Evolutionary conservation across 768 basidiomycete species (phyloP), one percentile per base, ranked within the genome.

Genomic region (Trametes coccinea): DNA sequence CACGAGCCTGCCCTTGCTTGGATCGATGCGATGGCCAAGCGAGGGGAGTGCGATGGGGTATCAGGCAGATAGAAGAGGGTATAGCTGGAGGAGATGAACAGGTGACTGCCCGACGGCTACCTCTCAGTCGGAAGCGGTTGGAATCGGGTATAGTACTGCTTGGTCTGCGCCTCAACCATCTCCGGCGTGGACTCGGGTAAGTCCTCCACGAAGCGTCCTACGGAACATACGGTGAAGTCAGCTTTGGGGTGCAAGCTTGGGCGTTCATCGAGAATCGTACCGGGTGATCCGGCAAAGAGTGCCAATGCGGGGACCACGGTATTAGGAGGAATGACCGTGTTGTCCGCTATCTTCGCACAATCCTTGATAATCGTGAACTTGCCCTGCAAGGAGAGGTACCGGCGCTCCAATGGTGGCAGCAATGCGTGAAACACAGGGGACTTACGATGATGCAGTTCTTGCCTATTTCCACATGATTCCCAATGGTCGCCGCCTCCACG

Each of bases 291-390:
- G 14, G 85, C 74, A 74, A 95, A 98, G 5, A 89, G 77, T 0
- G 93, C 83, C 61, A 98, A 75, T 2, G 93, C 92, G 1, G 96
- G 95, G 9, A 98, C 86, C 50, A 98, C 93, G 0, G 94, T 95
- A 58, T 93, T 95, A 3, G 94, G 89, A 2, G 95, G 92, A 13
- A 98, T 77, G 40, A 98, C 85, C 0, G 93, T 91, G 65, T 90
- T 89, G 72, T 98, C 95, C 31, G 89, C 88, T 27, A 99, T 87
- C 62, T 85, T 87, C 3, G 90, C 92, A 66, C 95, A 95, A 70
- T 98, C 96, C 72, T 98, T 97, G 73, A 98, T 95, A 60, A 96
- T 95, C 0, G 90, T 88, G 69, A 98, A 97, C 73, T 97, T 95
- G 27, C 97, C 95, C 95, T 98, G 67, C n/a, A 40, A 4, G 33